Conservation (phyloP, 164 flowering plant species). For the Taxillus chinensis region DNA sequence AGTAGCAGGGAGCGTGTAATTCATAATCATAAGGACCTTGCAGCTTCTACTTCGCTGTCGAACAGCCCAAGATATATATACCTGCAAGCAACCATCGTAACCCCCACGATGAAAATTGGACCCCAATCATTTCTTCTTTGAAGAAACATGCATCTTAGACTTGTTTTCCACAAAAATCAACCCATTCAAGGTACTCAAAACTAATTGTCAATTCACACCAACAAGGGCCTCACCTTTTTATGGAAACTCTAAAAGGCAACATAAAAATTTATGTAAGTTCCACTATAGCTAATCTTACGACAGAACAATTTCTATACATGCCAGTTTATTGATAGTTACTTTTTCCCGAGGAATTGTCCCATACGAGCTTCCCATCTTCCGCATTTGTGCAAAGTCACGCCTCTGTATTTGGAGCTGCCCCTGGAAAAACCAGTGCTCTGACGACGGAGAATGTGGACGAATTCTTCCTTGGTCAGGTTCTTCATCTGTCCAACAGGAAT, state of each 20-base stretch:
- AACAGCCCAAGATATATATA: slow-evolving; percentile 95
- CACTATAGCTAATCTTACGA: neutral
- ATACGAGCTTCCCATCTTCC: slow-evolving; percentile 90
- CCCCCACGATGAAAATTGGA: slow-evolving; percentile 21
- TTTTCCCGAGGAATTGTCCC: slow-evolving; percentile 85
- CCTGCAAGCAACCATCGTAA: slow-evolving; percentile 66
- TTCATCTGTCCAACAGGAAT: slow-evolving; percentile 38
- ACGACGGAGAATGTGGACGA: slow-evolving; percentile 78
- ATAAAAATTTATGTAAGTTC: neutral
- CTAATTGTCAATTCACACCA: neutral
- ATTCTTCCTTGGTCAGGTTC: slow-evolving; percentile 75
- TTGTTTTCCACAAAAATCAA: neutral
- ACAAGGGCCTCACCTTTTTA: neutral
- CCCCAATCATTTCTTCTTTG: slow-evolving; percentile 4
- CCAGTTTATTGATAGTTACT: slow-evolving; percentile 17
- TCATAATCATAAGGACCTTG: slow-evolving; percentile 70
- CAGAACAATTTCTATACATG: neutral
- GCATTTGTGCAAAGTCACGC: slow-evolving; percentile 74
- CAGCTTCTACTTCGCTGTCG: slow-evolving; percentile 92
- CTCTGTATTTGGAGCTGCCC: slow-evolving; percentile 76
- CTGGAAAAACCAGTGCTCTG: slow-evolving; percentile 78
- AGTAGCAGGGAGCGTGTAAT: slow-evolving; percentile 33
- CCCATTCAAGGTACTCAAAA: neutral
- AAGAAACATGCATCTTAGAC: neutral
- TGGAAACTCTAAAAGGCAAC: neutral